Conservation (phyloP, 768 basidiomycete genomes). For the Trichaptum fuscoviolaceum region DNA sequence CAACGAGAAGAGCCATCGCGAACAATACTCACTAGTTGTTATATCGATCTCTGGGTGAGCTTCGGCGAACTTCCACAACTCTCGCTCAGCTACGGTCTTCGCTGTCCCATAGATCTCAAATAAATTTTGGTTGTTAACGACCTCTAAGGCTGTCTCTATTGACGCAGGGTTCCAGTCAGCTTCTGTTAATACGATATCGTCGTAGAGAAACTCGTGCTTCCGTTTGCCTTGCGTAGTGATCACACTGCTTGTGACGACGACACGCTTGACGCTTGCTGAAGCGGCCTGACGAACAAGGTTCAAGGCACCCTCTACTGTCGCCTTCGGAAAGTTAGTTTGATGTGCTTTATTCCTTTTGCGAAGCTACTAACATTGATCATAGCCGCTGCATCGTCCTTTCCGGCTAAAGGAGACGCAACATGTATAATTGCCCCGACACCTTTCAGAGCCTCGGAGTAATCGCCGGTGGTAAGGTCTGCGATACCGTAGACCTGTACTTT, state of each 20-base stretch:
- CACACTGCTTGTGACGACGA: constrained; percentile 35
- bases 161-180: constrained; percentile 20
- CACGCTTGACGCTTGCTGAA: constrained; percentile 35
- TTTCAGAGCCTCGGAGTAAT: constrained; percentile 16
- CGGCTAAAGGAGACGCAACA: constrained; percentile 15
- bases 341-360: constrained; percentile 12
- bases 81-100: constrained; percentile 20
- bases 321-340: constrained; percentile 17
- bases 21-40: constrained; percentile 16
- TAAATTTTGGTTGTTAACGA: background rate
- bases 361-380: constrained; percentile 13
- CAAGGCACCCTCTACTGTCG: constrained; percentile 18
- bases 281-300: constrained; percentile 37
- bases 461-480: constrained; percentile 18
- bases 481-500: constrained; percentile 15
- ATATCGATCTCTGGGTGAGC: constrained; percentile 22
- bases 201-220: background rate
- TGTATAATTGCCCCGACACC: constrained; percentile 17
- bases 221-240: constrained; percentile 26
- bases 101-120: constrained; percentile 14
- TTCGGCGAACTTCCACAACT: constrained; percentile 18
- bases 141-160: constrained; percentile 16
- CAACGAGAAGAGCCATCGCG: too few species aligned
- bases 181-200: constrained; percentile 8
- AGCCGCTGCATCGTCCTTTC: constrained; percentile 9